These are phyloP conservation scores for Yamadazyma diospyri DNA, from an alignment of 1,139 yeast species.

Conservation along the genomic window DNA sequence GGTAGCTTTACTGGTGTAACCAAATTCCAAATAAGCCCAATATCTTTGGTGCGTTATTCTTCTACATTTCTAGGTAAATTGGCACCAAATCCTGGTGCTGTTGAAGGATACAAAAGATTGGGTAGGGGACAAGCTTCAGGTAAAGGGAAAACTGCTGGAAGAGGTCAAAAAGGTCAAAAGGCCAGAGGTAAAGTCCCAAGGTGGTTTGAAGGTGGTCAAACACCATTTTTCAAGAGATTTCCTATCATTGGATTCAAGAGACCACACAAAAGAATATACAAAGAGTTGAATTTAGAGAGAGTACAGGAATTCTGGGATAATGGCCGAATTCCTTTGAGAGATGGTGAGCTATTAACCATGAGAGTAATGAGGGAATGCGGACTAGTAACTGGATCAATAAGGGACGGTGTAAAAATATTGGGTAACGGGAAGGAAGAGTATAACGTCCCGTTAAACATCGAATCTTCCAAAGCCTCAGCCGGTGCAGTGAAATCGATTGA, in stretches of 20 bases:
- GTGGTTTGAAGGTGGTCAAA: conserved; percentile 99
- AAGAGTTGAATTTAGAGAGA: conserved; percentile 53
- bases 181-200: conserved; percentile 88
- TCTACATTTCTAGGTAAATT: conserved; percentile 34
- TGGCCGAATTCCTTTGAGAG: conserved; percentile 65
- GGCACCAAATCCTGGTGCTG: conserved; percentile 41
- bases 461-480: conserved; percentile 76
- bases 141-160: conserved; percentile 87
- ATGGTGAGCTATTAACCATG: conserved; percentile 61
- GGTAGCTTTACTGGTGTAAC: conserved; percentile 2
- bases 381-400: conserved; percentile 63
- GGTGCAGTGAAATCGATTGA: conserved; percentile 75
- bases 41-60: conserved; percentile 5
- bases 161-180: conserved; percentile 99
- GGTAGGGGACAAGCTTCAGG: conserved; percentile 99
- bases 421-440: conserved; percentile 62
- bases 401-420: conserved; percentile 79
- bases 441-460: conserved; percentile 63
- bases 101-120: conserved; percentile 56
- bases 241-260: conserved; percentile 88
- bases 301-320: conserved; percentile 61
- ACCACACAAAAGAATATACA: conserved; percentile 46
- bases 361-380: conserved; percentile 70
- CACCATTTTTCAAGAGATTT: conserved; percentile 83
- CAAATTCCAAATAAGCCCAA: background rate